These are phyloP conservation scores for Yamadazyma pseudoaaseri DNA, from an alignment of 1,139 yeast genomes.

Conservation along the genomic window DNA sequence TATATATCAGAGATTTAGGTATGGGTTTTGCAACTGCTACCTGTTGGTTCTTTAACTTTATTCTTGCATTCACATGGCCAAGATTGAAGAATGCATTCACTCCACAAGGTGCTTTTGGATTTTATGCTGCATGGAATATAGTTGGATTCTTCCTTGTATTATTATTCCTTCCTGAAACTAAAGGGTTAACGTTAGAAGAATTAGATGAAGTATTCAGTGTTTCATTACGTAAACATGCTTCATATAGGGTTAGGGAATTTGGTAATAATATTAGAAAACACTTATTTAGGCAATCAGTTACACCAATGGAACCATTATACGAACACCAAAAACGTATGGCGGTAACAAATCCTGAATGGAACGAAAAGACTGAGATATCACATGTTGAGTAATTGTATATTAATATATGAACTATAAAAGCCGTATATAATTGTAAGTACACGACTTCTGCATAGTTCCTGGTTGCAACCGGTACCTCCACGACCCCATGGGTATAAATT, in stretches of 20 bases:
- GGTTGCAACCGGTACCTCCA: background rate
- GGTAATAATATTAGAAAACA: slow-evolving; percentile 43
- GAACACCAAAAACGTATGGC: slow-evolving; percentile 54
- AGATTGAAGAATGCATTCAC: slow-evolving; percentile 62
- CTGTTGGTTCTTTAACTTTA: slow-evolving; percentile 82
- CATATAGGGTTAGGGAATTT: slow-evolving; percentile 49
- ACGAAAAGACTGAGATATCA: slow-evolving; percentile 52
- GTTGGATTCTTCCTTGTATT: slow-evolving; percentile 69
- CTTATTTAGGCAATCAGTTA: slow-evolving; percentile 41
- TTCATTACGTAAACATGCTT: slow-evolving; percentile 52
- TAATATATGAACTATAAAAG: slow-evolving; percentile 6
- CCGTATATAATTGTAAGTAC: too few species aligned
- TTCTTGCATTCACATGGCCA: slow-evolving; percentile 85
- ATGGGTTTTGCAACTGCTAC: slow-evolving; percentile 85
- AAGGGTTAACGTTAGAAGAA: slow-evolving; percentile 68
- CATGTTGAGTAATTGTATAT: slow-evolving; percentile 35
- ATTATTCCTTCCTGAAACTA: slow-evolving; percentile 70
- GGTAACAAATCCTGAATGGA: slow-evolving; percentile 59
- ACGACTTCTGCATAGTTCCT: too few species aligned
- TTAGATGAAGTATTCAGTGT: slow-evolving; percentile 69
- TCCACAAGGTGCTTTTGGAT: slow-evolving; percentile 84
- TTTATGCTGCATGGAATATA: slow-evolving; percentile 85
- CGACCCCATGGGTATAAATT: background rate
- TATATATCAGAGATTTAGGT: slow-evolving; percentile 81
- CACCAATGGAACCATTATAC: slow-evolving; percentile 54